Evolutionary conservation across 2,329 filamentous ascomycete genomes (phyloP).

Genomic region (Xylariaceae sp.): DNA sequence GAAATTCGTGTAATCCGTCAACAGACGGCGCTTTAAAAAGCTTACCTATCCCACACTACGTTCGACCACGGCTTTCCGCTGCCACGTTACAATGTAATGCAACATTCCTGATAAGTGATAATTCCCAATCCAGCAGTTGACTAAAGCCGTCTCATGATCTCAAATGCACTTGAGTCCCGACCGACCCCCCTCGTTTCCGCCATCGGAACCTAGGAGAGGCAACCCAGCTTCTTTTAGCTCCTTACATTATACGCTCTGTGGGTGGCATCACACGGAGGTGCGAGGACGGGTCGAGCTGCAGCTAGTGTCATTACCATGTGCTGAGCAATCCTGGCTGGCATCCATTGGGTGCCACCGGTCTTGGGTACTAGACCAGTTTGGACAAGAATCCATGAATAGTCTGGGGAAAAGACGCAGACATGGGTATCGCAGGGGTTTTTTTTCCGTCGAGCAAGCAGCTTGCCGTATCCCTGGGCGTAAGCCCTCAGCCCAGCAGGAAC

Average conservation of each 20-base stretch:
- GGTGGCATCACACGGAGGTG: slow-evolving; percentile 13
- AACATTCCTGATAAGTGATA: slow-evolving; percentile 20
- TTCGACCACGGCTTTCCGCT: neutral
- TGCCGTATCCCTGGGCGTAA: slow-evolving; percentile 20
- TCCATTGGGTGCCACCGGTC: slow-evolving; percentile 29
- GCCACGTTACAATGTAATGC: slow-evolving; percentile 24
- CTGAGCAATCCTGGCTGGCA: slow-evolving; percentile 35
- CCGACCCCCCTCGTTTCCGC: slow-evolving; percentile 18
- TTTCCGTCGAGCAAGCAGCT: slow-evolving; percentile 33
- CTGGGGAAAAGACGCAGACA: slow-evolving; percentile 25
- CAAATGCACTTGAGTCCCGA: slow-evolving; percentile 4
- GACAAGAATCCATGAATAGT: too few species aligned
- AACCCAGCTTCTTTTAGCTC: slow-evolving; percentile 17
- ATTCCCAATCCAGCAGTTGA: slow-evolving; percentile 23
- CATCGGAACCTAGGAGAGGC: slow-evolving; percentile 18
- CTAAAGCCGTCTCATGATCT: slow-evolving; percentile 17
- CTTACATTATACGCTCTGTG: slow-evolving; percentile 6
- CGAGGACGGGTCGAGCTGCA: slow-evolving; percentile 35
- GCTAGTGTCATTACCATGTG: slow-evolving; percentile 37
- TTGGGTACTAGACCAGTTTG: slow-evolving; percentile 15
- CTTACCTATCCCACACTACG: neutral
- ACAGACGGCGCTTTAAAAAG: neutral
- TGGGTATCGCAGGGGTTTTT: slow-evolving; percentile 12
- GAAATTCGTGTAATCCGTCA: neutral
- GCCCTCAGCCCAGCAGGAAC: slow-evolving; percentile 14